Percentiles rank a stretch among this genome's conserved stretches.
phyloP scores from a whole-genome alignment of 2,329 filamentous ascomycete species.

The Arachnomyces sp. region DNA sequence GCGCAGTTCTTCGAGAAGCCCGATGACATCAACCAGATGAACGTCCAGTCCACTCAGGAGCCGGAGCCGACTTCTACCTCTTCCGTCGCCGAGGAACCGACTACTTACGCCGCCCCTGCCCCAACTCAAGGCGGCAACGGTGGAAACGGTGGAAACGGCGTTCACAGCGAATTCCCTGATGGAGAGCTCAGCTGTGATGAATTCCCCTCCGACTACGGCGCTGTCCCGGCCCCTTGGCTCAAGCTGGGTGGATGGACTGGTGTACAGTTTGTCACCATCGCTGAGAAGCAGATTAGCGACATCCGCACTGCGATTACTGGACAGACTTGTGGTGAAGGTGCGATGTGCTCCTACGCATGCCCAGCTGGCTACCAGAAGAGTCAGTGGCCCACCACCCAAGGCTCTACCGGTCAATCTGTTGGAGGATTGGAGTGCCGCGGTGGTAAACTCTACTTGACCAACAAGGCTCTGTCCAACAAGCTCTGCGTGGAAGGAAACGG shows the following conservation, averaged over 20 bases:
- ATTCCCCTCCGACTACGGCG: conserved; percentile 78
- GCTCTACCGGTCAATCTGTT: conserved; percentile 71
- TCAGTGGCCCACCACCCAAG: conserved; percentile 79
- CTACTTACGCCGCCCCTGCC: conserved; percentile 12
- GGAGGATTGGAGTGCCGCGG: conserved; percentile 73
- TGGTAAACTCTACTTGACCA: conserved; percentile 72
- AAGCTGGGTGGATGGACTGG: conserved; percentile 69
- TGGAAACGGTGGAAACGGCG: conserved; percentile 40
- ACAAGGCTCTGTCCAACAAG: conserved; percentile 52
- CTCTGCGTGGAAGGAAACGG: conserved; percentile 70
- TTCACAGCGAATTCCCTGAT: conserved; percentile 66
- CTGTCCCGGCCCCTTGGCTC: conserved; percentile 62
- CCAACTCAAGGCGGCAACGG: conserved; percentile 1
- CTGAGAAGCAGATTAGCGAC: conserved; percentile 51
- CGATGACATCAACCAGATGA: too few relatives aligned
- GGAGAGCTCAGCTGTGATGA: conserved; percentile 61
- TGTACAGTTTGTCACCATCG: conserved; percentile 58
- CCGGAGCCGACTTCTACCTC: conserved; percentile 14
- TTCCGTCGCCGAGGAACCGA: conserved; percentile 15
- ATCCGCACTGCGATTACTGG: conserved; percentile 60
- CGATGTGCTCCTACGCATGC: conserved; percentile 90
- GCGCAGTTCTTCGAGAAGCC: conserved; percentile 13
- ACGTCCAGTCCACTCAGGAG: conserved; percentile 16
- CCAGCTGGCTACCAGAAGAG: conserved; percentile 85
- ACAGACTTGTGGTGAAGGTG: conserved; percentile 52